A percentile compares a stretch with the other conserved stretches of the same genome.
These are phyloP conservation scores for Candida anglica DNA, from an alignment of 805 yeast species.

Conservation along the genomic window DNA sequence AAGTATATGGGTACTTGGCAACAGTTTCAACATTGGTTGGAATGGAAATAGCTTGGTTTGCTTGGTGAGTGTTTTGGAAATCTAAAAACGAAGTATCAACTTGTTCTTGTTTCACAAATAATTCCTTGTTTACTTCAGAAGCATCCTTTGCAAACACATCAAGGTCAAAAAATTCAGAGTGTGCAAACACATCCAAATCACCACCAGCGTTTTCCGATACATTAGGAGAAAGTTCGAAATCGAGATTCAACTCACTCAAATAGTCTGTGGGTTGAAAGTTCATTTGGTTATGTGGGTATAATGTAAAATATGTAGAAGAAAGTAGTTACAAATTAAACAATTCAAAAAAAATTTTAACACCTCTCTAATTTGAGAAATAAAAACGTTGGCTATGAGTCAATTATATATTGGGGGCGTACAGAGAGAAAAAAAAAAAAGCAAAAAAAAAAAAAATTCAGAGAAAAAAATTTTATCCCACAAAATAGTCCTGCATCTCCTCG, in stretches of 20 bases:
- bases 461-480: conserved; percentile 1
- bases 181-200: conserved; percentile 38
- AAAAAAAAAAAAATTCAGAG: background rate
- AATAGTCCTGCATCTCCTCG: too few relatives aligned
- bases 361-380: too few relatives aligned
- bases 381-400: too few relatives aligned
- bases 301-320: too few relatives aligned
- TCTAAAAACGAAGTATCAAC: background rate
- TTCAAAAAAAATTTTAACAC: too few relatives aligned
- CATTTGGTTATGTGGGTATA: too few relatives aligned
- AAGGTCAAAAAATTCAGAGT: conserved; percentile 36
- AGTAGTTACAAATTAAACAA: too few relatives aligned
- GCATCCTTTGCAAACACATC: conserved; percentile 26
- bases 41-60: conserved; percentile 1
- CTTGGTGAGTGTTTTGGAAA: conserved; percentile 5
- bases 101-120: conserved; percentile 4
- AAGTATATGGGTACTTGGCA: background rate
- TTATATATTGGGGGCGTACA: too few relatives aligned
- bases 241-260: conserved; percentile 36
- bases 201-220: conserved; percentile 12
- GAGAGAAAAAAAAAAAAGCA: too few relatives aligned
- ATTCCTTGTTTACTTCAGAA: conserved; percentile 6
- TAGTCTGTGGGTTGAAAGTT: conserved; percentile 40
- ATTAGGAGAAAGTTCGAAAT: conserved; percentile 22
- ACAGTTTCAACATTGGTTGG: conserved; percentile 2